These are phyloP conservation scores for Plicaturopsis crispa DNA, from an alignment of 768 basidiomycete species.

Conservation along the genomic window DNA sequence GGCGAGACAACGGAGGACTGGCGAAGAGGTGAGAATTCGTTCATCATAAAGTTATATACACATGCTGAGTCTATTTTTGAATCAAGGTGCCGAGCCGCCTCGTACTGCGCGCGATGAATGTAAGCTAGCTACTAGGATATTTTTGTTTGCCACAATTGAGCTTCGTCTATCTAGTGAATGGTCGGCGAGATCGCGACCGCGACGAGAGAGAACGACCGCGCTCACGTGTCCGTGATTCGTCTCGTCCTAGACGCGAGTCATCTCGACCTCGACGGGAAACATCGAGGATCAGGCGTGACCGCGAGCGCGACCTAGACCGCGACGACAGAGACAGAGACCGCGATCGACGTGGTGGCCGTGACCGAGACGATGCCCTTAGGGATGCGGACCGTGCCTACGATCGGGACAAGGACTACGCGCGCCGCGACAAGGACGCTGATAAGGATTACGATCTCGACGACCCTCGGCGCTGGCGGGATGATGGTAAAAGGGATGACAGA, in stretches of 20 bases:
- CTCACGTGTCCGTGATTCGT: constrained; percentile 58
- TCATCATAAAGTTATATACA: constrained; percentile 9
- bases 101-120: constrained; percentile 57
- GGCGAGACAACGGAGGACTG: constrained; percentile 79
- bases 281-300: constrained; percentile 45
- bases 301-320: constrained; percentile 21
- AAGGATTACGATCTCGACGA: constrained; percentile 56
- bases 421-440: constrained; percentile 32
- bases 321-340: constrained; percentile 26
- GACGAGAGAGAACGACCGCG: constrained; percentile 59
- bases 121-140: constrained; percentile 27
- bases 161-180: constrained; percentile 25
- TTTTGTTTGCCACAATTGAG: neutral
- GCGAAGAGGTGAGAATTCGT: constrained; percentile 57
- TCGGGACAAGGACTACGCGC: neutral
- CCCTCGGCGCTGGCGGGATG: constrained; percentile 72
- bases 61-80: constrained; percentile 9
- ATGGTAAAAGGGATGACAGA: constrained; percentile 75
- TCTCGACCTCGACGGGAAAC: constrained; percentile 42
- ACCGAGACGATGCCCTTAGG: constrained; percentile 14
- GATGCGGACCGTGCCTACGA: neutral
- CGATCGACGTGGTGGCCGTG: constrained; percentile 29
- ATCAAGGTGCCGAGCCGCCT: constrained; percentile 37
- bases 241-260: constrained; percentile 49
- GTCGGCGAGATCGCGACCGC: constrained; percentile 50